Conservation (phyloP, 495 filamentous ascomycete species). For the Podospora tetraspora region DNA sequence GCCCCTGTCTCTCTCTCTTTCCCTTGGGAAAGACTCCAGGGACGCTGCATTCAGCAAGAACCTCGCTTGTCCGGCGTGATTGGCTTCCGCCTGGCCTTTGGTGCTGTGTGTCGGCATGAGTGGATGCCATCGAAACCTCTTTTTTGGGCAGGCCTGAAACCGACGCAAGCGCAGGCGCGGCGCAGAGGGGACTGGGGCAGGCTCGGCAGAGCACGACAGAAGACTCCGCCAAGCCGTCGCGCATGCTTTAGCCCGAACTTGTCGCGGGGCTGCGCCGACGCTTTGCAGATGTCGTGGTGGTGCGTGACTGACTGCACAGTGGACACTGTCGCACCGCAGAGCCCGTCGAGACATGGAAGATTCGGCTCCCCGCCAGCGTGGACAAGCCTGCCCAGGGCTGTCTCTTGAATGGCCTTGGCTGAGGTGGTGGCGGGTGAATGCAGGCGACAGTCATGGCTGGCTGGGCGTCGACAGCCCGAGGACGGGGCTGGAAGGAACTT, state of each 20-base stretch:
- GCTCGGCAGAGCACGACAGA: neutral
- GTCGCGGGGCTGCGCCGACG: neutral
- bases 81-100: neutral
- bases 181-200: neutral
- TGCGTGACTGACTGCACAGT: neutral
- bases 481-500: neutral
- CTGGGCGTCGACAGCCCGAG: neutral
- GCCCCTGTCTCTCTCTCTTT: neutral
- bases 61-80: neutral
- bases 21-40: neutral
- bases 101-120: neutral
- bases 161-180: neutral
- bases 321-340: neutral
- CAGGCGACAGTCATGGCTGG: neutral
- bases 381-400: neutral
- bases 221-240: neutral
- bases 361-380: neutral
- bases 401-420: neutral
- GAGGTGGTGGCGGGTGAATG: neutral
- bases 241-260: neutral
- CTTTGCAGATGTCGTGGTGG: neutral
- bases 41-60: neutral
- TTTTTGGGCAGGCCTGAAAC: neutral
- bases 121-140: neutral
- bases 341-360: neutral